Base-by-base conservation (phyloP, 2,329 filamentous ascomycete species). In the Neoascochyta sp. region DNA sequence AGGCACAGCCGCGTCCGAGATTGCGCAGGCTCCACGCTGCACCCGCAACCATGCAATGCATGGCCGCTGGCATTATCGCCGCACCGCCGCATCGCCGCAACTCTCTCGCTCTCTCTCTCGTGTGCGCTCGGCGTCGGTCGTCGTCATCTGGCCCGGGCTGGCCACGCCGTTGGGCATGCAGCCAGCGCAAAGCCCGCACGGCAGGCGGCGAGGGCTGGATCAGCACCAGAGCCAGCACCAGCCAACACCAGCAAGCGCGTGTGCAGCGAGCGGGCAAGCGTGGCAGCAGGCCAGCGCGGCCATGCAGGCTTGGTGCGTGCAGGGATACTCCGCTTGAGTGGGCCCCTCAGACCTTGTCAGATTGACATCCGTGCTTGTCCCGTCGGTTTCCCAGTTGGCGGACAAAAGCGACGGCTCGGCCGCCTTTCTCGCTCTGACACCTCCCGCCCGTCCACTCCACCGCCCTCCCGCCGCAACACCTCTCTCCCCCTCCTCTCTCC, bases 361-460 rank as follows among this genome's bases (percentile, higher is more conserved):
- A 29, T 37, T 31, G 27, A 25, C 29, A 22, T 24, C 29, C 20
- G 29, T 38, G 27, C 29, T 24, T 22, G 19, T 26, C 27, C 31
- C 14, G 18, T 22, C 31, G 24, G 36, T 20, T 28, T 39, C 28
- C 29, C 32, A 35, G 30, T 16, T 16, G 23, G 22, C 17, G 23
- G 35, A 43, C 43, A 46, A 50, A 50, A 47, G 39, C 33, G 37
- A 44, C 37, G 27, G 26, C 38, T 25, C 31, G 32, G 34, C 34
- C 41, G 42, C 46, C 46, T 36, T 36, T 29, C 31, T 41, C 36
- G 36, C 34, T 36, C 34, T 36, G 36, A 35, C 47, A 40, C 50
- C 43, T 41, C 44, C 36, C 43, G 36, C 30, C 34, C 36, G 30
- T 39, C 41, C 34, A 25, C 45, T 43, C 34, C 47, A 48, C 42